A percentile compares a stretch with the other conserved stretches of the same genome.
Evolutionary conservation across 495 filamentous ascomycete species (phyloP).

Genomic region (Podospora tetraspora): DNA sequence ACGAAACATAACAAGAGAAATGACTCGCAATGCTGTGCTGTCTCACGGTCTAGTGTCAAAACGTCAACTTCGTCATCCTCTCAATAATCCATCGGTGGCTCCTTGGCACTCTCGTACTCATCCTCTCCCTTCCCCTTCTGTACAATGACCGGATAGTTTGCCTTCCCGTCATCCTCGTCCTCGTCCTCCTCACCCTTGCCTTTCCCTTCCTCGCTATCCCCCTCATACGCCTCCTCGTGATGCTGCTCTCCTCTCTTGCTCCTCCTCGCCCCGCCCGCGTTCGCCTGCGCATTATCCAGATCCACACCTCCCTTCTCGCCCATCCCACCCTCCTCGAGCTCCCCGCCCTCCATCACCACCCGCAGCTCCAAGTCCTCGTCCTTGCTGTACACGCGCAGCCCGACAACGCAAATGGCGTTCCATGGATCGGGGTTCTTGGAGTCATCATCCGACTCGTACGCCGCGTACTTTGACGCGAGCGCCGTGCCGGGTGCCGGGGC

Average conservation of each 20-base stretch:
- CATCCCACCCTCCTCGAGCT: conserved; percentile 46
- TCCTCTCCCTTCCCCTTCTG: conserved; percentile 35
- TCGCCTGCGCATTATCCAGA: conserved; percentile 47
- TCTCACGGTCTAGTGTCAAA: not conserved
- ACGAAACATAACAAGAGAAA: not conserved
- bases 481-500: conserved; percentile 26
- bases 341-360: conserved; percentile 46
- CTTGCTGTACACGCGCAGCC: conserved; percentile 46
- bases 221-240: conserved; percentile 32
- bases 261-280: conserved; percentile 40
- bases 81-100: conserved; percentile 3
- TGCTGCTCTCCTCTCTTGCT: conserved; percentile 22
- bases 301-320: conserved; percentile 46
- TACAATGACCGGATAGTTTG: conserved; percentile 30
- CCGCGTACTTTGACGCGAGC: conserved; percentile 35
- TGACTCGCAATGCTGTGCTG: not conserved
- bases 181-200: conserved; percentile 19
- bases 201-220: conserved; percentile 27
- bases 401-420: conserved; percentile 48
- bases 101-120: conserved; percentile 32
- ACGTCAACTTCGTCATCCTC: not conserved
- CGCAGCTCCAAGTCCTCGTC: conserved; percentile 43
- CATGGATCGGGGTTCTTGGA: conserved; percentile 41
- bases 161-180: conserved; percentile 21
- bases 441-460: conserved; percentile 39